phyloP scores from a whole-genome alignment of 2,329 filamentous ascomycete species.

The Colletotrichum sansevieriae region DNA sequence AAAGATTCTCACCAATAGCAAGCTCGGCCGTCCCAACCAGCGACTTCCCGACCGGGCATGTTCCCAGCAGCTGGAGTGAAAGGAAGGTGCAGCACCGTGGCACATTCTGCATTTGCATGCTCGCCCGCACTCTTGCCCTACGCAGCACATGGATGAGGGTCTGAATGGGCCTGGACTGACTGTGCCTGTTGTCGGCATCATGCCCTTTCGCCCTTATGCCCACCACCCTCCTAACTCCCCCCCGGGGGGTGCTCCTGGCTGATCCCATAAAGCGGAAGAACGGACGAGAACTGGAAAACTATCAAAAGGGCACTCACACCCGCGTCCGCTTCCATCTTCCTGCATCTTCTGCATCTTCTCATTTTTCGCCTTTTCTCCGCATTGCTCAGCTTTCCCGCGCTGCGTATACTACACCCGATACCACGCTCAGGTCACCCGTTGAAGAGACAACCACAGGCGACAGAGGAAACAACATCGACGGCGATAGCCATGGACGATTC shows the following conservation, averaged over 20 bases:
- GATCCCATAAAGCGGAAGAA: constrained; percentile 34
- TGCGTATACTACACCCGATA: neutral
- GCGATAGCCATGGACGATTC: constrained; percentile 42
- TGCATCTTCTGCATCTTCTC: constrained; percentile 7
- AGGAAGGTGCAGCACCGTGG: constrained; percentile 7
- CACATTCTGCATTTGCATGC: no score
- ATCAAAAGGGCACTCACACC: constrained; percentile 38
- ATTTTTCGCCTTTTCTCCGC: constrained; percentile 20
- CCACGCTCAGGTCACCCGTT: neutral
- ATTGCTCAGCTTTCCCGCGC: constrained; percentile 7
- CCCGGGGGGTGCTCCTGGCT: constrained; percentile 18
- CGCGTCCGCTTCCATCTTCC: neutral
- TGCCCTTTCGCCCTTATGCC: neutral
- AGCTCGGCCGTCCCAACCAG: constrained; percentile 22
- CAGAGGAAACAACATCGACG: neutral
- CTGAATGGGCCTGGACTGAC: constrained; percentile 34
- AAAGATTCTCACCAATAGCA: constrained; percentile 33
- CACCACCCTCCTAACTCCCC: constrained; percentile 36
- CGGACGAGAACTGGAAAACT: constrained; percentile 21
- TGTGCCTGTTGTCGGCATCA: constrained; percentile 35
- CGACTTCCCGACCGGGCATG: constrained; percentile 32
- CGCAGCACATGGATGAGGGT: constrained; percentile 25
- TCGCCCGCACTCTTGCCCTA: no score
- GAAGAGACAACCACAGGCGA: neutral
- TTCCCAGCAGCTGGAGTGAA: constrained; percentile 26